A percentile compares a stretch with the other conserved stretches of the same genome.
Conservation (phyloP, 2,329 filamentous ascomycete genomes). For the Kalmusia sp. region DNA sequence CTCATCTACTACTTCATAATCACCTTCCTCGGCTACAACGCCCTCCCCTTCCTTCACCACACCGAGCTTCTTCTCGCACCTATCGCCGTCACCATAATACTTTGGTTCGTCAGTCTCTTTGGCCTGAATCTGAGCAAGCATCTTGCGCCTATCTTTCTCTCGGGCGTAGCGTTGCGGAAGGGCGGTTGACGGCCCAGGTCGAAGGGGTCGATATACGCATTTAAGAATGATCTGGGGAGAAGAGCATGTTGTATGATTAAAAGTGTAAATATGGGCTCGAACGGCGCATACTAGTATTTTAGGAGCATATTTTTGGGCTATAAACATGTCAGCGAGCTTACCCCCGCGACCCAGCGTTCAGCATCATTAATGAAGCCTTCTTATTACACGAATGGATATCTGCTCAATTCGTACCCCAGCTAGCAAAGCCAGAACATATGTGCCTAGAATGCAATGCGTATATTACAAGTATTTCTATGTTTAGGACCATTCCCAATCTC, state of each 20-base stretch:
- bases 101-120: slow-evolving; percentile 64
- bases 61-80: slow-evolving; percentile 71
- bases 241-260: background rate
- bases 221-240: background rate
- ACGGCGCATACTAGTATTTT: background rate
- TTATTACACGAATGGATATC: background rate
- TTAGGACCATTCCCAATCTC: background rate
- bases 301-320: background rate
- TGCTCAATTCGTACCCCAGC: too few relatives aligned
- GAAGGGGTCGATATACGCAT: too few relatives aligned
- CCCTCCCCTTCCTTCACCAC: slow-evolving; percentile 70
- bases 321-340: background rate
- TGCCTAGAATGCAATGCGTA: too few relatives aligned
- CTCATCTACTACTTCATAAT: slow-evolving; percentile 72
- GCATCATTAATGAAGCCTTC: background rate
- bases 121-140: slow-evolving; percentile 60
- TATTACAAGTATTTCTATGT: background rate
- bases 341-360: background rate
- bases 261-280: slow-evolving; percentile 1
- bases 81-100: slow-evolving; percentile 63
- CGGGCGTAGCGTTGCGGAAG: slow-evolving; percentile 55
- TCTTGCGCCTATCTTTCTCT: slow-evolving; percentile 59
- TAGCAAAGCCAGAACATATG: too few relatives aligned
- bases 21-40: slow-evolving; percentile 73
- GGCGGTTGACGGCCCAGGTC: slow-evolving; percentile 44